Conservation (phyloP, 345 rosid species). For the Pugionium cornutum region DNA sequence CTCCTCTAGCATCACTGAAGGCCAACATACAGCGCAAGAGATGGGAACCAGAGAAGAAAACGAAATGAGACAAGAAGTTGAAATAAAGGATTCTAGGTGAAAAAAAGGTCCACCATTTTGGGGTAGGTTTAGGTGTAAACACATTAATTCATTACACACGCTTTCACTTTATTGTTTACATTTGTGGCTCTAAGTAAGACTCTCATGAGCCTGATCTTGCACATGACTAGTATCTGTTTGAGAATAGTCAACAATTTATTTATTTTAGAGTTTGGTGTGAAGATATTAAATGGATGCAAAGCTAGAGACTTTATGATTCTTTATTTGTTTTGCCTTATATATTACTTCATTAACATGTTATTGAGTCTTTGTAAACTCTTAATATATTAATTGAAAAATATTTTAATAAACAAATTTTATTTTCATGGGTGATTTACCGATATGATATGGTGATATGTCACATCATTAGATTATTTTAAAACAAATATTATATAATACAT, state of each 20-base stretch:
- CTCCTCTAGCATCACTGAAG: constrained; percentile 59
- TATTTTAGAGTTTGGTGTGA: constrained; percentile 4
- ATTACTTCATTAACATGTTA: neutral
- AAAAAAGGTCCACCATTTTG: neutral
- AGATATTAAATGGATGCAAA: constrained; percentile 17
- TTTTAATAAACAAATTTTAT: too few species aligned
- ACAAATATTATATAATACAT: too few species aligned
- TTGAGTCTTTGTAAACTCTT: too few species aligned
- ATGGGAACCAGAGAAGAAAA: constrained; percentile 42
- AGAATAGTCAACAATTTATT: neutral
- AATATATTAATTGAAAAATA: too few species aligned
- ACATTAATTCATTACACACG: constrained; percentile 14
- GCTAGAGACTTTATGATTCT: constrained; percentile 13
- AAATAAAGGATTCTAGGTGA: constrained; percentile 14
- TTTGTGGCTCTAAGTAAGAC: constrained; percentile 24
- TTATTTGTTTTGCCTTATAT: neutral
- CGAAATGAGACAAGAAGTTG: neutral
- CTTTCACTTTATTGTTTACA: neutral
- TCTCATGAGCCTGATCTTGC: neutral
- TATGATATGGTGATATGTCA: too few species aligned
- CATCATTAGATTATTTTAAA: too few species aligned
- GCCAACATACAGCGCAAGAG: constrained; percentile 51
- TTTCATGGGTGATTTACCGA: too few species aligned
- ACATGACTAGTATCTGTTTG: constrained; percentile 10
- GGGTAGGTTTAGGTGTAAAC: constrained; percentile 22